Evolutionary conservation across 495 filamentous ascomycete species (phyloP), one percentile per base, ranked within the genome.

Genomic region (Pseudotulostoma volvatum): DNA sequence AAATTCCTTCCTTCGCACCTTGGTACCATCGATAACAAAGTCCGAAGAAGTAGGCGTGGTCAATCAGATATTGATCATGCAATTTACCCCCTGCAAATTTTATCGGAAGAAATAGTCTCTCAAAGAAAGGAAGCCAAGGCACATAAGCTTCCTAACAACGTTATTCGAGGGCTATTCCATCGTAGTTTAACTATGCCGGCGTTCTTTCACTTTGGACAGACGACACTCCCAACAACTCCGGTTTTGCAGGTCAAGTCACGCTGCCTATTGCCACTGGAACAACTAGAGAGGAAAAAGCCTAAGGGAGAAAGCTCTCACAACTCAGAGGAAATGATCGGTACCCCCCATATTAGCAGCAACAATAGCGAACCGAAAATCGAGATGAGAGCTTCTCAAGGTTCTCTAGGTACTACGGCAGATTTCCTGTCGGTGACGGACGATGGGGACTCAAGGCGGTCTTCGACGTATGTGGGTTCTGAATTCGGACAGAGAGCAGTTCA

Each of bases 401-500:
- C 23, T 28, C 5, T 28, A 11, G 23, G 11, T 28, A 5, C 23
- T 28, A 11, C 23, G 23, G 5, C 11, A 28, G 23, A 28, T 28
- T 11, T 5, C 11, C 5, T 5, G 11, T 11, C 23, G 5, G 23
- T 5, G 23, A 11, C 11, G 23, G 5, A 11, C 11, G 23, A 28
- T 11, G 11, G 23, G 11, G 23, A 28, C 23, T 11, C 5, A 5
- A 28, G 23, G 11, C 5, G 23, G 5, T 28, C 23, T 28, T 28
- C 23, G 23, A 28, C 23, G 11, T 28, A 11, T 28, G 11, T 11
- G 23, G 23, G 11, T 5, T 28, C 11, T 5, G 23, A 28, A 28
- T 28, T 11, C 23, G 11, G 23, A 11, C 5, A 28, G 23, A 28
- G 40, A 18, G 48, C 54, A 9, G 37, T 59, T 19, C 52, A 62